Base-by-base conservation (phyloP, 2,329 filamentous ascomycete species). In the Xylaria sp. region DNA sequence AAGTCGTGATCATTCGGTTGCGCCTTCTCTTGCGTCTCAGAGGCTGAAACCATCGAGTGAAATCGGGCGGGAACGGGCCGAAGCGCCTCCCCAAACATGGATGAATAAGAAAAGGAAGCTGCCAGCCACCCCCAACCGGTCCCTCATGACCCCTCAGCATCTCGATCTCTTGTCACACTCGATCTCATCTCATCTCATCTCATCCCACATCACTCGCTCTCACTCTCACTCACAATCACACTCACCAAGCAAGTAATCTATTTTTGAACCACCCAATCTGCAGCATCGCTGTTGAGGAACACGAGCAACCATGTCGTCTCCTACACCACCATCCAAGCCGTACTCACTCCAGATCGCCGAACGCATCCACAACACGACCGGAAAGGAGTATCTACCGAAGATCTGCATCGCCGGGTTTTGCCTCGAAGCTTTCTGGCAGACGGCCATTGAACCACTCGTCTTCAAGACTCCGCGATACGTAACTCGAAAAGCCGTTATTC, bases 371-470 rank as follows among this genome's bases (percentile, higher is more conserved):
- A 50, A 62, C 9, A 57, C 59, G 4, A 69, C 66, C 4, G 64
- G 63, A 44, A 66, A 69, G 54, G 61, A 69, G 9, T 4, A 64
- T 13, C 63, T 68, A 8, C 16, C 52, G 8, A 53, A 11, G 23
- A 67, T 69, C 42, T 69, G 68, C 51, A 11, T 51, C 6, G 59
- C 52, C 6, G 66, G 66, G 11, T 61, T 69, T 47, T 6, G 59
- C 7, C 34, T 66, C 5, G 68, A 70, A 58, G 59, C 56, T n/a
- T 9, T 63, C 8, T 70, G 67, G 67, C 58, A 65, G 37, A 54
- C 39, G 0, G 58, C 62, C 39, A 55, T 67, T 53, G 63, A 68
- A 60, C 57, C 39, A 42, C 63, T 48, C 39, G 10, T 66, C 18
- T 34, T 68, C 10, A 67, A 42, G 37, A 42, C 37, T 9, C 11